Conservation (phyloP, 352 stramenopile species). For the Halophytophthora batemanensis region DNA sequence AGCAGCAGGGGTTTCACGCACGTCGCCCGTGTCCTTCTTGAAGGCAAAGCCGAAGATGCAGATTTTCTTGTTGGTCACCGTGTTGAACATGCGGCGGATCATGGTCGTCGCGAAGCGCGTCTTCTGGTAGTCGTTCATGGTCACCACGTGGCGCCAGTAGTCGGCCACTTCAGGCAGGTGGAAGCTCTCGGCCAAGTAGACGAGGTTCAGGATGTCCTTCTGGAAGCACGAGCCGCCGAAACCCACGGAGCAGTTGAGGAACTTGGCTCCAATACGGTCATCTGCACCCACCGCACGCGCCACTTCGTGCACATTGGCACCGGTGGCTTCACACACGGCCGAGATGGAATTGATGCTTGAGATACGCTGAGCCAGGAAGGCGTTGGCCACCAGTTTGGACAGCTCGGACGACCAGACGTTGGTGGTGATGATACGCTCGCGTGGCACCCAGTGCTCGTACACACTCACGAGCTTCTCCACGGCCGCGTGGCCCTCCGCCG, state of each 20-base stretch:
- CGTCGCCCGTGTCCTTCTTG: slow-evolving; percentile 99
- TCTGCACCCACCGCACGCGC: slow-evolving; percentile 96
- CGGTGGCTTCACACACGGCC: slow-evolving; percentile 97
- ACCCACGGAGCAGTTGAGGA: slow-evolving; percentile 97
- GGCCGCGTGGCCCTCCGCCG: slow-evolving; percentile 76
- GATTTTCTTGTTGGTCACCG: slow-evolving; percentile 99
- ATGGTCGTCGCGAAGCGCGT: slow-evolving; percentile 98
- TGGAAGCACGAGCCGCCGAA: slow-evolving; percentile 90
- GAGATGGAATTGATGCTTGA: slow-evolving; percentile 99
- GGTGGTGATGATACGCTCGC: slow-evolving; percentile 95
- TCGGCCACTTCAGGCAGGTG: slow-evolving; percentile 97
- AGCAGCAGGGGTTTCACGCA: slow-evolving; percentile 96
- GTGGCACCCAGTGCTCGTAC: slow-evolving; percentile 98
- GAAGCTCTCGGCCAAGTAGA: slow-evolving; percentile 98
- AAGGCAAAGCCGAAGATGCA: slow-evolving; percentile 99
- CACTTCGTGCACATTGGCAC: slow-evolving; percentile 98
- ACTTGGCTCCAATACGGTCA: slow-evolving; percentile 96
- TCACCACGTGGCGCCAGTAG: slow-evolving; percentile 99
- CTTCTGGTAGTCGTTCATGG: slow-evolving; percentile 99
- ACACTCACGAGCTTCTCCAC: slow-evolving; percentile 93
- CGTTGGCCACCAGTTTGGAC: slow-evolving; percentile 99
- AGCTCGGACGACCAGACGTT: slow-evolving; percentile 99
- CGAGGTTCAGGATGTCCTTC: slow-evolving; percentile 98
- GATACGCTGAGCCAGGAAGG: slow-evolving; percentile 98
- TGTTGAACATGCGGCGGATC: slow-evolving; percentile 99